These are phyloP conservation scores for Dioscorea cayenensis DNA, from an alignment of 116 monocot genomes.

Conservation along the genomic window DNA sequence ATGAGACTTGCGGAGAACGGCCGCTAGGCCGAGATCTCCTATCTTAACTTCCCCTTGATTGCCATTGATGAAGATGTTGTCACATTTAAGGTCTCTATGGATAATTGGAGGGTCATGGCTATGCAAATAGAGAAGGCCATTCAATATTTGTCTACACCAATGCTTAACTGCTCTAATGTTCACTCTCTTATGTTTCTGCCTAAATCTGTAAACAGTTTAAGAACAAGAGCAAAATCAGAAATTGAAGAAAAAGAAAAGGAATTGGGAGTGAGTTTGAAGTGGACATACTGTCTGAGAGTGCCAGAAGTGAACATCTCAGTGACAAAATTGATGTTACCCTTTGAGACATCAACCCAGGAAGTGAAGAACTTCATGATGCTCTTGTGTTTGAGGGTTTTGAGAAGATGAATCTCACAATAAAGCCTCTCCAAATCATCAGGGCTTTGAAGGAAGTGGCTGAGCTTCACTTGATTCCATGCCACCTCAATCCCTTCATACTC, in stretches of 20 bases:
- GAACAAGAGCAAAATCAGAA: neutral
- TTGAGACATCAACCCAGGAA: conserved; percentile 89
- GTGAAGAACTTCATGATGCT: conserved; percentile 97
- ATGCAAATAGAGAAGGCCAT: conserved; percentile 63
- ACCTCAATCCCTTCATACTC: conserved; percentile 98
- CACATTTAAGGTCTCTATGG: conserved; percentile 81
- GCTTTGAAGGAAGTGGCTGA: conserved; percentile 78
- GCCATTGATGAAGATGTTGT: conserved; percentile 81
- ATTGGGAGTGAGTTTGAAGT: neutral
- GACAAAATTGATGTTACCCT: conserved; percentile 95
- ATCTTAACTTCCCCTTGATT: conserved; percentile 88
- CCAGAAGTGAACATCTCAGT: conserved; percentile 99
- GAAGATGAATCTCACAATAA: conserved; percentile 93
- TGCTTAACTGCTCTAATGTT: conserved; percentile 59
- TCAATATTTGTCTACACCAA: conserved; percentile 71
- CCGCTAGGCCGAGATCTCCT: conserved; percentile 85
- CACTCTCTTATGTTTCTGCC: conserved; percentile 56
- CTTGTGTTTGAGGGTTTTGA: conserved; percentile 87
- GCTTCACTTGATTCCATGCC: conserved; percentile 97
- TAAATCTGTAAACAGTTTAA: conserved; percentile 27
- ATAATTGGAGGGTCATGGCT: conserved; percentile 69
- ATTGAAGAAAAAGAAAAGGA: neutral
- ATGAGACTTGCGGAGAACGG: conserved; percentile 42
- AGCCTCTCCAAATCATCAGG: conserved; percentile 86
- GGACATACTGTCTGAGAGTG: conserved; percentile 78